These are phyloP conservation scores for Cymbidium sinense DNA, from an alignment of 106 monocot species.

Conservation along the genomic window DNA sequence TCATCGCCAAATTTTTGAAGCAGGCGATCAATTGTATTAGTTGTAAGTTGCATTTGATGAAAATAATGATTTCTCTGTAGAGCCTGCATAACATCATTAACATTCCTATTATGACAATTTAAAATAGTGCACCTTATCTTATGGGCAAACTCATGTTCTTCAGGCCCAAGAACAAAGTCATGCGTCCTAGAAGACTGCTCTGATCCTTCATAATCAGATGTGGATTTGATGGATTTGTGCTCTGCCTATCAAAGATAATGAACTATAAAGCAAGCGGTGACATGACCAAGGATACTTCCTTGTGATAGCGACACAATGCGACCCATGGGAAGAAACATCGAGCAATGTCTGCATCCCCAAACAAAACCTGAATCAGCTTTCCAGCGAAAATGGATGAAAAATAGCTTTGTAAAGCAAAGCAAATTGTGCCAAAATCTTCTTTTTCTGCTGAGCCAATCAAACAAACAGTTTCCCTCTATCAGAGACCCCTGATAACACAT, in stretches of 20 bases:
- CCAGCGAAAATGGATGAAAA: too few relatives aligned
- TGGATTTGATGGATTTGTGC: background rate
- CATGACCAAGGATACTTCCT: background rate
- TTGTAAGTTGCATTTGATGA: constrained; percentile 25
- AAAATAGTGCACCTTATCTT: constrained; percentile 33
- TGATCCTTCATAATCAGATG: background rate
- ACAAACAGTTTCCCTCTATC: background rate
- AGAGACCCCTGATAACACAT: too few relatives aligned
- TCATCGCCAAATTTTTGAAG: constrained; percentile 72
- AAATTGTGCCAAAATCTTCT: too few relatives aligned
- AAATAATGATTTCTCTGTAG: constrained; percentile 29
- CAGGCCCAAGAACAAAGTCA: constrained; percentile 7
- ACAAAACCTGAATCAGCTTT: background rate
- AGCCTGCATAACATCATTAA: constrained; percentile 53
- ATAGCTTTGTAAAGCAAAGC: too few relatives aligned
- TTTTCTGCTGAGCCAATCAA: background rate
- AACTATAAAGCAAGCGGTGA: background rate
- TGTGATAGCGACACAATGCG: background rate
- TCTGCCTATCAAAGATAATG: background rate
- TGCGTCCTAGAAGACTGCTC: background rate
- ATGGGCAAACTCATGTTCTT: constrained; percentile 19
- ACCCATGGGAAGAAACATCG: background rate
- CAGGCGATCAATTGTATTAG: constrained; percentile 40
- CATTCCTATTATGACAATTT: constrained; percentile 22
- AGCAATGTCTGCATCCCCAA: constrained; percentile 18